Conservation (phyloP, 306 rosid species). For the Malus asiatica region DNA sequence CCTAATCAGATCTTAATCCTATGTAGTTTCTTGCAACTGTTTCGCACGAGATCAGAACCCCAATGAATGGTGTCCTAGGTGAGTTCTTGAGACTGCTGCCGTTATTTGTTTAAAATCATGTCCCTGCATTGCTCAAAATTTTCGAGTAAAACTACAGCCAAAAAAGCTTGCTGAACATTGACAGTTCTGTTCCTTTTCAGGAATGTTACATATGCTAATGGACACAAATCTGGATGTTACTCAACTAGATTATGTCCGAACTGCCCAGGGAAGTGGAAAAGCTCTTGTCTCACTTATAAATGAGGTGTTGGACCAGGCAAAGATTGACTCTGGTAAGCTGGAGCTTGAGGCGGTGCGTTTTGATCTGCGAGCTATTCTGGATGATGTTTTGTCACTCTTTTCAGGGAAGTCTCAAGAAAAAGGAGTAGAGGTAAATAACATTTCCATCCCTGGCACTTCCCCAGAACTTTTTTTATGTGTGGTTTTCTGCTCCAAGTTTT, state of each 20-base stretch:
- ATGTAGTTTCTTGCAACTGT: conserved; percentile 96
- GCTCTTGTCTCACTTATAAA: conserved; percentile 89
- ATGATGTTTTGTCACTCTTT: conserved; percentile 83
- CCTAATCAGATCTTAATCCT: conserved; percentile 21
- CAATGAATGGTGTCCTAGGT: conserved; percentile 99
- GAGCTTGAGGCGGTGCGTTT: conserved; percentile 87
- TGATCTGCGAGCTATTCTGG: conserved; percentile 68
- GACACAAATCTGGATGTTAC: conserved; percentile 88
- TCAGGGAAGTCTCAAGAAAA: conserved; percentile 91
- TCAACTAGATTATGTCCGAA: conserved; percentile 83
- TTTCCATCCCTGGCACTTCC: neutral
- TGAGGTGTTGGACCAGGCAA: conserved; percentile 94
- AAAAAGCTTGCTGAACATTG: conserved; percentile 8
- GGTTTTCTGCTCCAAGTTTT: conserved; percentile 3
- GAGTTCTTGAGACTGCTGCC: conserved; percentile 21
- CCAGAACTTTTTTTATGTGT: neutral
- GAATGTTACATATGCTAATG: conserved; percentile 97
- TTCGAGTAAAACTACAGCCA: neutral
- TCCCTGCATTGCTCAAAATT: conserved; percentile 1
- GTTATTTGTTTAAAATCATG: neutral
- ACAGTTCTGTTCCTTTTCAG: conserved; percentile 40
- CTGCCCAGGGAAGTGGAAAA: conserved; percentile 92
- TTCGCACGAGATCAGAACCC: conserved; percentile 97
- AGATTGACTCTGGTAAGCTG: conserved; percentile 92
- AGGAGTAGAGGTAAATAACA: conserved; percentile 79